Evolutionary conservation across 129 eudicot species (phyloP).

Genomic region (Lactuca sativa): DNA sequence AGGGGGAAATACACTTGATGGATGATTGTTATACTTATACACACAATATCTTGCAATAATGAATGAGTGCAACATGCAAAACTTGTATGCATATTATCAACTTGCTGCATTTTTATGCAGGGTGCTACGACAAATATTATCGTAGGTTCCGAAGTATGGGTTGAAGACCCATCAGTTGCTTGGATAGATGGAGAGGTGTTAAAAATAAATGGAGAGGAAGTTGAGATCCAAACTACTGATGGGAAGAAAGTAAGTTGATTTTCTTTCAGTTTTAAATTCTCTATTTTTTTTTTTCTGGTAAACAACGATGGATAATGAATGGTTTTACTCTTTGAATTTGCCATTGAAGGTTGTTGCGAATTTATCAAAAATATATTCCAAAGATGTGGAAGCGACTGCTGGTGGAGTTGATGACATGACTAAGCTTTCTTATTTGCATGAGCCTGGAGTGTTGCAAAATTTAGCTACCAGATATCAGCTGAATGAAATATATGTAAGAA

Average conservation of each 20-base stretch:
- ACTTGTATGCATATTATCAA: background rate
- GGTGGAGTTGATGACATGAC: slow-evolving; percentile 98
- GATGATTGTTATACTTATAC: background rate
- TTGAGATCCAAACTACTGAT: slow-evolving; percentile 60
- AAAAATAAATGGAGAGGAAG: slow-evolving; percentile 67
- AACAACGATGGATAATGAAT: background rate
- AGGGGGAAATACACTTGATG: background rate
- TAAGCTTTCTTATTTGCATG: slow-evolving; percentile 88
- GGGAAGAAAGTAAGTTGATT: slow-evolving; percentile 61
- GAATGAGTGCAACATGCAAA: background rate
- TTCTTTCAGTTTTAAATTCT: background rate
- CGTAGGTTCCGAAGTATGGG: slow-evolving; percentile 91
- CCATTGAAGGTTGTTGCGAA: slow-evolving; percentile 50
- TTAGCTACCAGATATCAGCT: slow-evolving; percentile 80
- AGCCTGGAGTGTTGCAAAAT: slow-evolving; percentile 97
- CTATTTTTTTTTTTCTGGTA: background rate
- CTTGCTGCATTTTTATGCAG: slow-evolving; percentile 52
- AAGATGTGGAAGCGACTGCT: slow-evolving; percentile 75
- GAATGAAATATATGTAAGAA: slow-evolving; percentile 93
- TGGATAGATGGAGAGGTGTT: slow-evolving; percentile 92
- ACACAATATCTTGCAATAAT: background rate
- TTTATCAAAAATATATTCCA: slow-evolving; percentile 59
- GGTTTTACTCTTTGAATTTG: slow-evolving; percentile 7
- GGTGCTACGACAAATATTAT: slow-evolving; percentile 72
- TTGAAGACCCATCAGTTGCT: slow-evolving; percentile 71